Conservation (phyloP, 2,329 filamentous ascomycete genomes). For the Hypoxylon sp. region DNA sequence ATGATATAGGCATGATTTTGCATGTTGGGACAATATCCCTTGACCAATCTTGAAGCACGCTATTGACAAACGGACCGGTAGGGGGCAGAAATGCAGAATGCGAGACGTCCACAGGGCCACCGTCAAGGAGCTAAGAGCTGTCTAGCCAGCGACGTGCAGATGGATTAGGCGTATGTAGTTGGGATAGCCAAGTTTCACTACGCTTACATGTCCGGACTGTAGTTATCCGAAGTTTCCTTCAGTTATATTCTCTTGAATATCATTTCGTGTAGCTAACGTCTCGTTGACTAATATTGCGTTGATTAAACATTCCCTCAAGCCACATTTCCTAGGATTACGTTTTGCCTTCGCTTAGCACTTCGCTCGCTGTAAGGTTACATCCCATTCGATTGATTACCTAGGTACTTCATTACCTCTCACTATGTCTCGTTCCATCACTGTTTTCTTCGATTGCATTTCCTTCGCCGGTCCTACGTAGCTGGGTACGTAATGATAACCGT, state of each 20-base stretch:
- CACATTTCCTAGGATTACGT: too few species aligned
- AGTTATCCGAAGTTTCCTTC: too few species aligned
- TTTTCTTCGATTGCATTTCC: neutral
- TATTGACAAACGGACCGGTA: neutral
- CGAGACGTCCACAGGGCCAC: neutral
- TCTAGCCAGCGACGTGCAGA: neutral
- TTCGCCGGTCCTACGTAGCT: slow-evolving; percentile 1
- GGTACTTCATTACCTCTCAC: too few species aligned
- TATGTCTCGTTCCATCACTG: too few species aligned
- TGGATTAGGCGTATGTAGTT: neutral
- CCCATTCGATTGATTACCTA: too few species aligned
- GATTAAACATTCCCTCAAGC: too few species aligned
- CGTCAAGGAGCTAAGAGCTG: neutral
- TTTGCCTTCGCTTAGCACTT: neutral
- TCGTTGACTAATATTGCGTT: neutral
- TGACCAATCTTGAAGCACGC: neutral
- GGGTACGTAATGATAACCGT: slow-evolving; percentile 1
- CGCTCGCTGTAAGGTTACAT: neutral
- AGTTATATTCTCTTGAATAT: too few species aligned
- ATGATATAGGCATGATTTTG: neutral
- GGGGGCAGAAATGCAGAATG: neutral
- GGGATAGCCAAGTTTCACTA: neutral
- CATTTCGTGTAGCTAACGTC: neutral
- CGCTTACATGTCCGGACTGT: too few species aligned
- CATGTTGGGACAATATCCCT: neutral